Evolutionary conservation across 345 rosid genomes (phyloP).

Genomic region (Microthlaspi erraticum): DNA sequence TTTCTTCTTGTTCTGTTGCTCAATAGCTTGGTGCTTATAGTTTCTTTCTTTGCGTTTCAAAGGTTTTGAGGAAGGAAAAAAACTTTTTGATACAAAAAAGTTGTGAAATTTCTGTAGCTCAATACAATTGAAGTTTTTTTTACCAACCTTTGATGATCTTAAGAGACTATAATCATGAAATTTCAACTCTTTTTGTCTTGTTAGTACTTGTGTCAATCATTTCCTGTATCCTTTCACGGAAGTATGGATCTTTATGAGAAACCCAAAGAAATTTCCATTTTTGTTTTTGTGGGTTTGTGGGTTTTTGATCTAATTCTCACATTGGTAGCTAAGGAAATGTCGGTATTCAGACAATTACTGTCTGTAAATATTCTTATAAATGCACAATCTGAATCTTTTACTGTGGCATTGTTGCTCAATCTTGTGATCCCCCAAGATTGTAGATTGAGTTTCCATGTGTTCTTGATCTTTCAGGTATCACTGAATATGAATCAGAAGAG

Average conservation of each 20-base stretch:
- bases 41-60: conserved; percentile 28
- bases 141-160: neutral
- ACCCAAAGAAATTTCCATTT: neutral
- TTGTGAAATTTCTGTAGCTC: neutral
- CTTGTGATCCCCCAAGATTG: neutral
- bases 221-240: neutral
- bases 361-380: neutral
- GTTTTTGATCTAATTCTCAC: neutral
- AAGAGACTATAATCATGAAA: neutral
- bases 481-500: conserved; percentile 46
- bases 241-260: neutral
- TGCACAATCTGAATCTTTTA: conserved; percentile 10
- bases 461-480: conserved; percentile 41
- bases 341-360: neutral
- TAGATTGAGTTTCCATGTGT: neutral
- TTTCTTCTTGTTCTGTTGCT: neutral
- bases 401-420: neutral
- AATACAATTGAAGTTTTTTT: conserved; percentile 16
- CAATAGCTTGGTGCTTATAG: neutral
- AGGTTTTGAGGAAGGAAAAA: neutral
- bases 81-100: neutral
- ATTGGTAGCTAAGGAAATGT: neutral
- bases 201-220: neutral
- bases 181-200: neutral
- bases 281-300: neutral